These are phyloP conservation scores for Plasmodium chabaudi DNA, from an alignment of 169 alveolate species.

Conservation along the genomic window DNA sequence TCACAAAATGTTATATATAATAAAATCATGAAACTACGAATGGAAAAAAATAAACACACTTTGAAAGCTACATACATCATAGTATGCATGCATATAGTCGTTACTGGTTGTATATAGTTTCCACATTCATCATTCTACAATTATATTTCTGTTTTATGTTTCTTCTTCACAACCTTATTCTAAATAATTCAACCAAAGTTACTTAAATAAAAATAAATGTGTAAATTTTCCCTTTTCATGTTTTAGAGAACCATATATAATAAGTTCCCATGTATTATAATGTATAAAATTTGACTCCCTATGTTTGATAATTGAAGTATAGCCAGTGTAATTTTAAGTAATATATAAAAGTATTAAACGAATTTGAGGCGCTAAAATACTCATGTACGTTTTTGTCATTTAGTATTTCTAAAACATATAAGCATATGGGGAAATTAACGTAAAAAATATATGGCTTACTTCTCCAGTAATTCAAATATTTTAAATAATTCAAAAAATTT, in stretches of 20 bases:
- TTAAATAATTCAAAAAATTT: constrained; percentile 79
- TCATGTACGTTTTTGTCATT: constrained; percentile 65
- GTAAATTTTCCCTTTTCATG: not conserved
- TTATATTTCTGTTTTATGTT: not conserved
- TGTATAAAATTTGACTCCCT: not conserved
- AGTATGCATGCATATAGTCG: too few relatives aligned
- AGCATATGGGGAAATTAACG: constrained; percentile 81
- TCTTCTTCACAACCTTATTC: not conserved
- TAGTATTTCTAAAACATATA: constrained; percentile 82
- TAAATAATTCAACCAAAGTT: too few relatives aligned
- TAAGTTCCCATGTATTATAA: not conserved
- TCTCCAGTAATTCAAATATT: constrained; percentile 84
- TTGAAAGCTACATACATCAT: not conserved
- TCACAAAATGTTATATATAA: not conserved
- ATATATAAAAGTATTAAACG: constrained; percentile 53
- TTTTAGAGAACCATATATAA: not conserved
- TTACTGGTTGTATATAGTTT: too few relatives aligned
- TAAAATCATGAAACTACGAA: not conserved
- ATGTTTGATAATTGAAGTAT: constrained; percentile 45
- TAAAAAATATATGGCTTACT: constrained; percentile 79
- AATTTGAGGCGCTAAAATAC: constrained; percentile 39
- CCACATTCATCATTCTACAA: not conserved
- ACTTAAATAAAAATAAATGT: too few relatives aligned
- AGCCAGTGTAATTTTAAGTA: constrained; percentile 70
- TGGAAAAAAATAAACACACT: constrained; percentile 15